Evolutionary conservation across 306 rosid species (phyloP).

Genomic region (Leucaena leucocephala): DNA sequence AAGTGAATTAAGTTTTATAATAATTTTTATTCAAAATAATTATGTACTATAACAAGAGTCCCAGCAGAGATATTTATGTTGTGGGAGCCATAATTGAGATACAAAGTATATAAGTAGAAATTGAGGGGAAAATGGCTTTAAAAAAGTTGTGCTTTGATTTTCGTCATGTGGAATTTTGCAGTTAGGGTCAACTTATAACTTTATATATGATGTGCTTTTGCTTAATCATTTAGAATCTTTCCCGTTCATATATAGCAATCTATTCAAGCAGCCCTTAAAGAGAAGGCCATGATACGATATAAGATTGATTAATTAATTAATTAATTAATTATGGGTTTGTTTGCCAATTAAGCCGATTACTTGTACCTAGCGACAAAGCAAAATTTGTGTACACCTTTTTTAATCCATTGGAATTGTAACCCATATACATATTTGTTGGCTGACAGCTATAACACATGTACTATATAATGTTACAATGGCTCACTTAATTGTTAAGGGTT

Average conservation of each 20-base stretch:
- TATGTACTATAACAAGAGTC: too few relatives aligned
- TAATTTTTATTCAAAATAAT: background rate
- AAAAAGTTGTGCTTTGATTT: constrained; percentile 33
- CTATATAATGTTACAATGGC: background rate
- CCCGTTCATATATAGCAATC: background rate
- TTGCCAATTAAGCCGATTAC: background rate
- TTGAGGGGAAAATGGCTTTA: constrained; percentile 21
- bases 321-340: background rate
- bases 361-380: background rate
- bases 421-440: background rate
- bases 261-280: background rate
- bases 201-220: background rate
- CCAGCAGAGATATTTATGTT: too few relatives aligned
- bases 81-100: background rate
- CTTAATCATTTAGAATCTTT: background rate
- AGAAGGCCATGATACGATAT: background rate
- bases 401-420: background rate
- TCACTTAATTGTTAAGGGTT: background rate
- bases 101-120: constrained; percentile 3
- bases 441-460: background rate
- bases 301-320: background rate
- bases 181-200: constrained; percentile 13
- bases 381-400: background rate
- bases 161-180: constrained; percentile 25
- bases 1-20: background rate